Evolutionary conservation across 371 early-diverging fungal species (phyloP), one percentile per base, ranked within the genome.

Genomic region (Apophysomyces elegans): DNA sequence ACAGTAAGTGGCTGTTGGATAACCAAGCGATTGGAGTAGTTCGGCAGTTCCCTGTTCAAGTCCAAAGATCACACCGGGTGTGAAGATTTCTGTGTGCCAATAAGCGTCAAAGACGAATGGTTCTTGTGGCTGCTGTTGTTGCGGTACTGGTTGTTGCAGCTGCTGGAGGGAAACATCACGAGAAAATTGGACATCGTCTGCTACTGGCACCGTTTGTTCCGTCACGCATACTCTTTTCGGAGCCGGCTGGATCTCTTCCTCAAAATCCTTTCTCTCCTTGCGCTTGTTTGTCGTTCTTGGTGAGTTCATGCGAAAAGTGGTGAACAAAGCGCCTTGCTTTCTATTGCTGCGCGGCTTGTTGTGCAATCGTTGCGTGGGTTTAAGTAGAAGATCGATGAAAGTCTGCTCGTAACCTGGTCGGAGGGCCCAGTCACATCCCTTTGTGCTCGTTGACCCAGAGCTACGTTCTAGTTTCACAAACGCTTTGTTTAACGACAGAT

Each of bases 351-450:
- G 54, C 9, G 54, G 54, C 21, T 50, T 50, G 54, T 9, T 21
- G 16, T 50, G 54, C 21, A 50, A 26, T 21, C 74, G 32, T 73
- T 71, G 13, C 74, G 74, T 43, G 73, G 73, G 14, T 77, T 77
- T 50, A 26, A 50, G 54, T 35, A 83, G 47, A 39, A 77, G 77
- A 6, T 78, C 79, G 37, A 83, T 75, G 58, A 80, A 83, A 26
- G 72, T 50, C 11, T 74, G 69, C 59, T 83, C 84, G 13, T 73
- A 68, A 0, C 81, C 84, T 37, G 78, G 62, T 58, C 93, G 85
- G 8, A 91, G 71, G 4, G 86, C 85, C 98, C 97, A 97, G 71
- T 90, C 95, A 13, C 92, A 84, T 12, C 97, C 99, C 76, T 97
- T 97, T 90, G 69, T 90, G 90, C 57, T 54, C 59, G 71, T 92